Conservation (phyloP, 371 early-diverging fungal genomes). For the Mucor piriformis region DNA sequence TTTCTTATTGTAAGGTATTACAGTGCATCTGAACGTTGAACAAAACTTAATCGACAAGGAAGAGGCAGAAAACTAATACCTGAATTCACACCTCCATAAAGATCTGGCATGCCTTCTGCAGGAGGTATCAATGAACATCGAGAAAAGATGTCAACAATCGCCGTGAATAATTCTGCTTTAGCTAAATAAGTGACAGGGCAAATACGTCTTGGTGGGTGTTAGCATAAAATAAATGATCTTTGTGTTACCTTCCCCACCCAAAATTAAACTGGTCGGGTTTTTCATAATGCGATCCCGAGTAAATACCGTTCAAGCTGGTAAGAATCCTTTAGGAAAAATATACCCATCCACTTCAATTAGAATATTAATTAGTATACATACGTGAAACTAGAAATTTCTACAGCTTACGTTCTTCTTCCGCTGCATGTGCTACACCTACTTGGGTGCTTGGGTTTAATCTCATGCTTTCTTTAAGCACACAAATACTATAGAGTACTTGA, state of each 20-base stretch:
- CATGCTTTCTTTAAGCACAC: slow-evolving; percentile 22
- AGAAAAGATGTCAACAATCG: slow-evolving; percentile 5
- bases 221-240: no score
- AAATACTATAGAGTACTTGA: slow-evolving; percentile 7
- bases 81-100: background rate
- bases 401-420: slow-evolving; percentile 16
- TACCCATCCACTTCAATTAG: slow-evolving; percentile 21
- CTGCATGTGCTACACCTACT: slow-evolving; percentile 19
- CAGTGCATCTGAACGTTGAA: background rate
- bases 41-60: slow-evolving; percentile 7
- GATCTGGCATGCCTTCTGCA: background rate
- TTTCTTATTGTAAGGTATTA: no score
- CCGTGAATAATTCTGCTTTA: slow-evolving; percentile 4
- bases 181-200: slow-evolving; percentile 23
- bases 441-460: slow-evolving; percentile 9
- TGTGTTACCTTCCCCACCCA: no score
- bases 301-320: slow-evolving; percentile 11
- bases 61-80: slow-evolving; percentile 9
- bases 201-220: no score
- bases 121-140: slow-evolving; percentile 8
- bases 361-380: no score
- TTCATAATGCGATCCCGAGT: slow-evolving; percentile 3
- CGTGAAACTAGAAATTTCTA: no score
- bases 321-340: slow-evolving; percentile 18
- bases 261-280: slow-evolving; percentile 19